Conservation (phyloP, 1,139 yeast species). For the Suhomyces anneliseae region DNA sequence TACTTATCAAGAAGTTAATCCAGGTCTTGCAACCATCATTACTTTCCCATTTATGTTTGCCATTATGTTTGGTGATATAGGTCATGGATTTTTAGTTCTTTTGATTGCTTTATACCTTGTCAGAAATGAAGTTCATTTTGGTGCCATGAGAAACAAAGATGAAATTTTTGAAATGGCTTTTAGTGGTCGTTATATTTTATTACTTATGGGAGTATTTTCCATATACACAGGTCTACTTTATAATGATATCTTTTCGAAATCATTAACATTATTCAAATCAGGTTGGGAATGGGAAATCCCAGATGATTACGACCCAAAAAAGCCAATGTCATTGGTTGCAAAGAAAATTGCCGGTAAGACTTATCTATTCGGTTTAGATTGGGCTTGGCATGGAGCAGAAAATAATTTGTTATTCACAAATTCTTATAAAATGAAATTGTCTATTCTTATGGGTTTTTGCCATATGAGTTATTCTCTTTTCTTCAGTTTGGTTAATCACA, state of each 20-base stretch:
- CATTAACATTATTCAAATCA: constrained; percentile 79
- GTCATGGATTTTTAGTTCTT: constrained; percentile 84
- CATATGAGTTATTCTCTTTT: constrained; percentile 92
- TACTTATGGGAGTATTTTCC: constrained; percentile 90
- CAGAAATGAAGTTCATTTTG: constrained; percentile 63
- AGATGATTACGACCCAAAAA: constrained; percentile 59
- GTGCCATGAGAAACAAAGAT: constrained; percentile 68
- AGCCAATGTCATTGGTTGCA: constrained; percentile 56
- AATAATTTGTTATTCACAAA: constrained; percentile 87
- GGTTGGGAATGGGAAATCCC: constrained; percentile 89
- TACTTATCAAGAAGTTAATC: constrained; percentile 91
- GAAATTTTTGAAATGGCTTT: constrained; percentile 97
- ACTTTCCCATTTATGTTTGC: constrained; percentile 99
- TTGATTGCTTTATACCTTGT: constrained; percentile 73
- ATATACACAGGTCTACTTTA: constrained; percentile 91
- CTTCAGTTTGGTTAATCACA: constrained; percentile 81
- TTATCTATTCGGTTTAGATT: constrained; percentile 86
- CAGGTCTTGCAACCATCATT: constrained; percentile 90
- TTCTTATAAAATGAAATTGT: constrained; percentile 94
- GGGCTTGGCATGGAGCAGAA: constrained; percentile 97
- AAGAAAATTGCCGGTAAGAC: constrained; percentile 53
- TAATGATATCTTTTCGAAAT: constrained; percentile 88
- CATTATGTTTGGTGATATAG: constrained; percentile 97
- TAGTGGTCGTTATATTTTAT: constrained; percentile 83
- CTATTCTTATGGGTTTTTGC: constrained; percentile 89